These are phyloP conservation scores for Guillardia theta DNA, from an alignment of 78 protist species.

Conservation along the genomic window DNA sequence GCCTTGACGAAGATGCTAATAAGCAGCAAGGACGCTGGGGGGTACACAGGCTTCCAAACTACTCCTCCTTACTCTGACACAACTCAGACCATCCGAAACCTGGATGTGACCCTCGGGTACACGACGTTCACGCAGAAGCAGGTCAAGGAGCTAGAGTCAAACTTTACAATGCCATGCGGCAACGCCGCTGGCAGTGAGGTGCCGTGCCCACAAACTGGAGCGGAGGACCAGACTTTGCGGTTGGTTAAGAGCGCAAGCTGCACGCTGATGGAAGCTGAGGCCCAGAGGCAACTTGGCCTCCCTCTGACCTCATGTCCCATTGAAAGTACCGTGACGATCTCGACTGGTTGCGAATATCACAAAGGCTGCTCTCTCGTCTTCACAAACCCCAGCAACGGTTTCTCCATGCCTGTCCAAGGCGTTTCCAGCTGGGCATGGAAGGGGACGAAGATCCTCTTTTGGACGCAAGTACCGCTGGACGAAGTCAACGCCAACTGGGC, in stretches of 20 bases:
- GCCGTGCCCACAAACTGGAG: no score
- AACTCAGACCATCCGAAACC: background rate
- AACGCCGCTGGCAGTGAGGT: background rate
- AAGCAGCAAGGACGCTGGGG: background rate
- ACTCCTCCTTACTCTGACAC: no score
- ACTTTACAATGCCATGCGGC: background rate
- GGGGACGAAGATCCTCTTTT: background rate
- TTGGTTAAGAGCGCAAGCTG: background rate
- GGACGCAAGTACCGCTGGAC: no score
- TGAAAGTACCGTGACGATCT: background rate
- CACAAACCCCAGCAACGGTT: background rate
- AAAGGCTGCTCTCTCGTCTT: background rate
- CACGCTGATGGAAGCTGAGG: background rate
- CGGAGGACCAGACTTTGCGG: no score
- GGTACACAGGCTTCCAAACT: background rate
- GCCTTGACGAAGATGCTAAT: background rate
- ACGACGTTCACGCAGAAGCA: background rate
- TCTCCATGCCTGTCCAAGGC: background rate
- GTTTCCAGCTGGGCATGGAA: background rate
- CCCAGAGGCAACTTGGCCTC: no score
- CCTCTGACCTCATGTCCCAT: background rate
- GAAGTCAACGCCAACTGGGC: background rate
- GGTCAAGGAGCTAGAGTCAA: background rate
- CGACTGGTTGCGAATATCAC: background rate
- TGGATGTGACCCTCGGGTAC: background rate